phyloP scores from a whole-genome alignment of 148 eudicot species.

The Rhododendron vialii region DNA sequence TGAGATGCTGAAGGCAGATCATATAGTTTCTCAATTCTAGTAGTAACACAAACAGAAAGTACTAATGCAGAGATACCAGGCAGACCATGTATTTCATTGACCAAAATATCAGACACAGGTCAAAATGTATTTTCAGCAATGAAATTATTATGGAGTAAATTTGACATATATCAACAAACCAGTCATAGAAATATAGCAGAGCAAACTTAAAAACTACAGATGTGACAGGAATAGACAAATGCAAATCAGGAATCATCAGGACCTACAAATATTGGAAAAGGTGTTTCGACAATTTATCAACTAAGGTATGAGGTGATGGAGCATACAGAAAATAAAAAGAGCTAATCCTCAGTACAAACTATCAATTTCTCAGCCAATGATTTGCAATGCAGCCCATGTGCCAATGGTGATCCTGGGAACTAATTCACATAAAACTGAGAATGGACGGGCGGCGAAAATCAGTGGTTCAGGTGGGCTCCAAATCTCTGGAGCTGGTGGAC shows the following conservation, averaged over 20 bases:
- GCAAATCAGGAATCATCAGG: neutral
- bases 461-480: too few species aligned
- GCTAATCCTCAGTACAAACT: neutral
- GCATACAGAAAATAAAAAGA: neutral
- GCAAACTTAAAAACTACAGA: neutral
- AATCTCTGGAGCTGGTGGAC: too few species aligned
- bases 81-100: neutral
- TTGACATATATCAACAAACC: neutral
- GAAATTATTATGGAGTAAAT: neutral
- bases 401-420: neutral
- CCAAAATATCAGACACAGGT: neutral
- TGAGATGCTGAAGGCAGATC: neutral
- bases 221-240: neutral
- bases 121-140: neutral
- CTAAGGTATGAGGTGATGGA: neutral
- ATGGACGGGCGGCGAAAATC: too few species aligned
- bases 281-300: neutral
- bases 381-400: neutral
- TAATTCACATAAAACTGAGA: neutral
- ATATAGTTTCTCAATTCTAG: neutral
- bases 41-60: neutral
- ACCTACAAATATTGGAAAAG: neutral
- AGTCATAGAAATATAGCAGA: neutral
- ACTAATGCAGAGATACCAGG: neutral
- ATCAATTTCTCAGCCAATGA: neutral